Conservation (phyloP, 495 filamentous ascomycete genomes). For the Neurospora sp. region DNA sequence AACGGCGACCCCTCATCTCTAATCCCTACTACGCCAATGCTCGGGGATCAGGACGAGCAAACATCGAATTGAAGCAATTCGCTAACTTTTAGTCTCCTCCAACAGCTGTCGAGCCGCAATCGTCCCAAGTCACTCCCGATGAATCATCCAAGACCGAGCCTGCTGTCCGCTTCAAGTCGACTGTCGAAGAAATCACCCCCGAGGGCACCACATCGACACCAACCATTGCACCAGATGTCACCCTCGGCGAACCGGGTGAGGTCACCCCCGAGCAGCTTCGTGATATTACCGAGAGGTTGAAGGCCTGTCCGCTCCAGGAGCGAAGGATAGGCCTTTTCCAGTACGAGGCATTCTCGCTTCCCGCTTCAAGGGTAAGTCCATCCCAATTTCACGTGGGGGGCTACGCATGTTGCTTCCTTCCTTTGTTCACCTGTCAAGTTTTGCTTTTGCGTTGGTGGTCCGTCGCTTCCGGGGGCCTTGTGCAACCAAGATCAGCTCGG, state of each 20-base stretch:
- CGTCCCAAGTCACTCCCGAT: not conserved
- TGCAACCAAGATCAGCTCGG: not conserved
- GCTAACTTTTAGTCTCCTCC: not conserved
- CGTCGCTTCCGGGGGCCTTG: not conserved
- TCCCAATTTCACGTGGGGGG: not conserved
- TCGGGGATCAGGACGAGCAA: not conserved
- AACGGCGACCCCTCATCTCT: conserved; percentile 8
- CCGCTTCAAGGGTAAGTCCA: conserved; percentile 67
- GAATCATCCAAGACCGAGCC: conserved; percentile 11
- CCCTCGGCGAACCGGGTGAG: conserved; percentile 22
- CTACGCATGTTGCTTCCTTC: not conserved
- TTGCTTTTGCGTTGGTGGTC: not conserved
- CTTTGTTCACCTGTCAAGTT: not conserved
- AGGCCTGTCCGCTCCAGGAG: conserved; percentile 65
- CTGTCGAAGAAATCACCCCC: conserved; percentile 65
- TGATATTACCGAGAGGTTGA: conserved; percentile 59
- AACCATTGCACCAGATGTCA: conserved; percentile 5
- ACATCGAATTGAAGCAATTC: not conserved
- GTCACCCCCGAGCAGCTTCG: conserved; percentile 54
- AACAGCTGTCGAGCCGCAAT: not conserved
- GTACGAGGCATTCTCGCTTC: conserved; percentile 79
- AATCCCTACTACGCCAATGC: not conserved
- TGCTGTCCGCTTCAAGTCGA: conserved; percentile 70
- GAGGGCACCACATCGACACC: conserved; percentile 21
- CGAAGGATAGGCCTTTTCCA: conserved; percentile 73